Evolutionary conservation across 2,329 filamentous ascomycete genomes (phyloP).

Genomic region (Scytalidium lignicola): DNA sequence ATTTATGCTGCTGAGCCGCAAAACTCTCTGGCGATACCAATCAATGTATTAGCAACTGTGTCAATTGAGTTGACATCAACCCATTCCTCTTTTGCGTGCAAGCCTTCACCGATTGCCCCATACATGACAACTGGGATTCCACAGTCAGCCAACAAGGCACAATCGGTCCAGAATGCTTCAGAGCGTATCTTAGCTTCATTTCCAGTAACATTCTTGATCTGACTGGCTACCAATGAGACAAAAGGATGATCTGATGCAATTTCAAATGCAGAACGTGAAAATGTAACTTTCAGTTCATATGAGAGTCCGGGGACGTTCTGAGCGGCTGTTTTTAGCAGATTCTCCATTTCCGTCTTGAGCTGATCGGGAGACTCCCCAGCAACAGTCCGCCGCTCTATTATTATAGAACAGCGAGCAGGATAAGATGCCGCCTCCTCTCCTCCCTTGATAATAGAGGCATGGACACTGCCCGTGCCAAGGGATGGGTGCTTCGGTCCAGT

Average conservation of each 20-base stretch:
- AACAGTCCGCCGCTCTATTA: conserved; percentile 44
- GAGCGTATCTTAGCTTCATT: neutral
- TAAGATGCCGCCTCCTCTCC: conserved; percentile 49
- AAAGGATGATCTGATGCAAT: conserved; percentile 37
- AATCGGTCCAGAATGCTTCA: conserved; percentile 43
- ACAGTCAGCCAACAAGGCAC: conserved; percentile 38
- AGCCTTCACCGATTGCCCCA: conserved; percentile 41
- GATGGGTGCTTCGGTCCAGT: conserved; percentile 23
- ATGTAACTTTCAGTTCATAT: conserved; percentile 34
- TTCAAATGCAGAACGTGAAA: conserved; percentile 38
- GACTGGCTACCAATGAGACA: conserved; percentile 7
- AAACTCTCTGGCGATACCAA: neutral
- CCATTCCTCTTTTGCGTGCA: conserved; percentile 47
- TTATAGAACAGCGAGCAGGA: conserved; percentile 42
- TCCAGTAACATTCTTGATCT: neutral
- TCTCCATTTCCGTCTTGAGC: conserved; percentile 33
- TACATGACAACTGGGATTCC: conserved; percentile 43
- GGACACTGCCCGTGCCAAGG: conserved; percentile 34
- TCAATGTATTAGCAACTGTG: conserved; percentile 3
- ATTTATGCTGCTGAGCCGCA: neutral
- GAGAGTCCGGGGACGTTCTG: conserved; percentile 32
- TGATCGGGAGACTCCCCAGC: conserved; percentile 35
- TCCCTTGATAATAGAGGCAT: conserved; percentile 43
- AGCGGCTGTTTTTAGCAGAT: conserved; percentile 30
- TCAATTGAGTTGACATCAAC: conserved; percentile 36